Conservation (phyloP, 176 grass and related monocot species). For the Triticum turgidum region DNA sequence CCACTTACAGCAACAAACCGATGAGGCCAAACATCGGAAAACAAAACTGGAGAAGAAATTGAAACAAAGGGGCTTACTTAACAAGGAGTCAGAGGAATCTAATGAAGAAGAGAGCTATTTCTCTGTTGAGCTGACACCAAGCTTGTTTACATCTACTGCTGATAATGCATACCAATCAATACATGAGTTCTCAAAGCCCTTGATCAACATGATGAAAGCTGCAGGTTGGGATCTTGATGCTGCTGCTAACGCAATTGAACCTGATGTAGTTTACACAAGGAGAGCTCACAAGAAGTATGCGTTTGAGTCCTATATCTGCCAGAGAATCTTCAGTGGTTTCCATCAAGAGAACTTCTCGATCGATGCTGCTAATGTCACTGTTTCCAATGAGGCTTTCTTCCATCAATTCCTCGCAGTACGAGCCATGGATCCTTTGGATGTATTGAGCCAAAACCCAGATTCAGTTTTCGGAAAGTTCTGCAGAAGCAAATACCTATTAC, state of each 20-base stretch:
- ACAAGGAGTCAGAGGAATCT: constrained; percentile 72
- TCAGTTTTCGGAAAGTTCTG: constrained; percentile 92
- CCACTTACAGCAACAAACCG: constrained; percentile 72
- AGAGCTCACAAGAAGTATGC: constrained; percentile 93
- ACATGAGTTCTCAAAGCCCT: constrained; percentile 91
- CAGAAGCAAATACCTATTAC: constrained; percentile 68
- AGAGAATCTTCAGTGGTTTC: constrained; percentile 88
- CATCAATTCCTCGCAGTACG: constrained; percentile 83
- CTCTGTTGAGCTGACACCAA: constrained; percentile 85
- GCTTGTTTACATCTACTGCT: constrained; percentile 77
- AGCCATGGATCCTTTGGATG: constrained; percentile 93
- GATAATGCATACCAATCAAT: constrained; percentile 83
- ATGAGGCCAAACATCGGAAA: constrained; percentile 78
- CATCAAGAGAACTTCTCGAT: constrained; percentile 86
- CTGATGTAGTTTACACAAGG: constrained; percentile 62
- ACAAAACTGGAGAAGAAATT: constrained; percentile 95
- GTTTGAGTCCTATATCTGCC: constrained; percentile 87
- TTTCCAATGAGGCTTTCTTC: constrained; percentile 74
- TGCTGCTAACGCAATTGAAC: constrained; percentile 73
- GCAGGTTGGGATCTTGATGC: constrained; percentile 96
- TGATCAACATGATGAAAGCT: constrained; percentile 99
- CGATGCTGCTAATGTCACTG: constrained; percentile 41
- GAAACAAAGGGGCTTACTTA: constrained; percentile 82
- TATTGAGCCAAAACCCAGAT: constrained; percentile 85
- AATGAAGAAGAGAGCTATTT: constrained; percentile 92